Evolutionary conservation across 768 basidiomycete species (phyloP).

Genomic region (Suillus plorans): DNA sequence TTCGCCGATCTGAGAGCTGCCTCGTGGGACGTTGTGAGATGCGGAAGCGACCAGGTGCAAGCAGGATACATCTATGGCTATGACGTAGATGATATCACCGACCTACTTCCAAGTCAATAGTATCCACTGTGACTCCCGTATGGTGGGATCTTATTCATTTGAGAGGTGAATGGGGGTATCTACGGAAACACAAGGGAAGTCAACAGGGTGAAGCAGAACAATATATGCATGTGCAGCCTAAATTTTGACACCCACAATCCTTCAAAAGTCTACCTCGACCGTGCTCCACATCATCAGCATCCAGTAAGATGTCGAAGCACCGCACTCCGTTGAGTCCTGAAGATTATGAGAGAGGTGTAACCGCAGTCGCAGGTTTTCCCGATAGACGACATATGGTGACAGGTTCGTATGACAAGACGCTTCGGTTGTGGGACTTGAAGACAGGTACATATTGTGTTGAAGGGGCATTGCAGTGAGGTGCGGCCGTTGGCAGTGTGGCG

Average conservation of each 20-base stretch:
- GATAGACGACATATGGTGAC: not conserved
- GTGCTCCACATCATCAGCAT: not conserved
- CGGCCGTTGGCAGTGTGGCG: no score
- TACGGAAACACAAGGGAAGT: not conserved
- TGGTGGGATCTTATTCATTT: not conserved
- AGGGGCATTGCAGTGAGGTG: no score
- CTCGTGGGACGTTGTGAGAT: not conserved
- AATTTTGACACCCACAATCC: not conserved
- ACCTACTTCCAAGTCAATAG: not conserved
- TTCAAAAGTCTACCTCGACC: not conserved
- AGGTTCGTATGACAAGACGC: not conserved
- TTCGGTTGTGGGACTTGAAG: no score
- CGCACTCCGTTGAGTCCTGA: no score
- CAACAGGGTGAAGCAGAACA: not conserved
- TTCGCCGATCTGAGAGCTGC: not conserved
- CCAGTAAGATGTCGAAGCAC: not conserved
- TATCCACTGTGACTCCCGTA: not conserved
- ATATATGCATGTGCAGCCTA: not conserved
- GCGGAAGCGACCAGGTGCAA: not conserved
- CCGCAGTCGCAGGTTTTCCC: not conserved
- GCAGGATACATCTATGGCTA: not conserved
- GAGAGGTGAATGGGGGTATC: not conserved
- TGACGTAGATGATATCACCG: not conserved
- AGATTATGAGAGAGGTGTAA: no score
- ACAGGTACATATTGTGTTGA: no score